Conservation (phyloP, 2,329 filamentous ascomycete genomes). For the Domatiomyces globalis region DNA sequence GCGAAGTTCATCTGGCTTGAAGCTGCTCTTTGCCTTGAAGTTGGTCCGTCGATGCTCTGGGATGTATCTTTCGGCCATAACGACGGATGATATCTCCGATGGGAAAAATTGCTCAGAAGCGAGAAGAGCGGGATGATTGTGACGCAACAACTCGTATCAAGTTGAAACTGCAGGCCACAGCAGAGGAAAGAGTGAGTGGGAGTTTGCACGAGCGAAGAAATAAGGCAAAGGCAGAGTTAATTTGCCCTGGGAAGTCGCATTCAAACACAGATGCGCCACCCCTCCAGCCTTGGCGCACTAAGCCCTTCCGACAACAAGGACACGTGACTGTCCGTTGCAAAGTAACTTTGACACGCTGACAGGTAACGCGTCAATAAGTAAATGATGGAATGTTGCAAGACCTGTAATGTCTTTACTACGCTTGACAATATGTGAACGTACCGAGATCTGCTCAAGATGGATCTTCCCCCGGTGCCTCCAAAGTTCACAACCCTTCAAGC, state of each 20-base stretch:
- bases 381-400: too few species aligned
- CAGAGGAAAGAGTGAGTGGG: background rate
- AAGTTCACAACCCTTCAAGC: slow-evolving; percentile 27
- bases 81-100: slow-evolving; percentile 23
- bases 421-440: background rate
- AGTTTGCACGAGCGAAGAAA: background rate
- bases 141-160: background rate
- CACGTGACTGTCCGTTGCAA: background rate
- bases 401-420: background rate
- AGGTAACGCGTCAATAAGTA: too few species aligned
- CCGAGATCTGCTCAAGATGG: background rate
- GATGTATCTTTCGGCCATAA: slow-evolving; percentile 97
- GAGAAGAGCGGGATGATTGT: background rate
- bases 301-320: background rate
- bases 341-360: background rate
- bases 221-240: background rate
- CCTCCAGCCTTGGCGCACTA: background rate
- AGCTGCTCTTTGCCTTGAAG: slow-evolving; percentile 98
- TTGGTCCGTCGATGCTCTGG: slow-evolving; percentile 97
- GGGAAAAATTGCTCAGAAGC: background rate
- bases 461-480: slow-evolving; percentile 19
- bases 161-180: background rate
- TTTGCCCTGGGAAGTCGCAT: background rate
- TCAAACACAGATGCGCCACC: background rate
- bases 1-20: slow-evolving; percentile 97